These are phyloP conservation scores for Astrocystis sublimbata DNA, from an alignment of 495 filamentous ascomycete genomes.

Conservation along the genomic window DNA sequence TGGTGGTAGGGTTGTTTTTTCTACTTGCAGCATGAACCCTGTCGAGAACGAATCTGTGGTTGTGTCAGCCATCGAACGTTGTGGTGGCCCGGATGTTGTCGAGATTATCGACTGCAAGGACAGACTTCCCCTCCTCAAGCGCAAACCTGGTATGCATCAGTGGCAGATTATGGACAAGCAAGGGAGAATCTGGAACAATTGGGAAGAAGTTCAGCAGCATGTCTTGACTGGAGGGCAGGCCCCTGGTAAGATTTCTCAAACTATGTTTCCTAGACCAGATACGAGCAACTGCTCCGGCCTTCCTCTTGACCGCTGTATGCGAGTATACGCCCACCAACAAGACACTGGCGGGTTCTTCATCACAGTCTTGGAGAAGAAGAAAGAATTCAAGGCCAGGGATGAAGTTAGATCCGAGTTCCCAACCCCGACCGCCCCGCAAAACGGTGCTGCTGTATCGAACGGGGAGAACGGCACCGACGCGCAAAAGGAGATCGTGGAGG, in stretches of 20 bases:
- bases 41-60: slow-evolving; percentile 97
- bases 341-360: slow-evolving; percentile 99
- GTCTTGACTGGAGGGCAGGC: slow-evolving; percentile 56
- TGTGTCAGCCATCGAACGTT: slow-evolving; percentile 77
- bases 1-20: slow-evolving; percentile 92
- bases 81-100: slow-evolving; percentile 80
- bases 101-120: slow-evolving; percentile 78
- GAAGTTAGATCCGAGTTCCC: slow-evolving; percentile 58
- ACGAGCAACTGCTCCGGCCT: slow-evolving; percentile 55
- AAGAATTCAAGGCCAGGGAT: slow-evolving; percentile 81
- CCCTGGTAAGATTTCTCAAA: slow-evolving; percentile 63
- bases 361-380: slow-evolving; percentile 84
- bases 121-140: slow-evolving; percentile 72
- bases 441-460: slow-evolving; percentile 26
- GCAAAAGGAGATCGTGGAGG: slow-evolving; percentile 42
- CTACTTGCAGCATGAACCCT: slow-evolving; percentile 97
- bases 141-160: slow-evolving; percentile 65
- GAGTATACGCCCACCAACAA: slow-evolving; percentile 91
- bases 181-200: slow-evolving; percentile 71
- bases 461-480: slow-evolving; percentile 36
- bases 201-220: slow-evolving; percentile 72
- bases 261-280: slow-evolving; percentile 76
- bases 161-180: slow-evolving; percentile 92
- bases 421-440: slow-evolving; percentile 29
- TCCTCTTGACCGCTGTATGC: slow-evolving; percentile 86